Conservation (phyloP, 805 yeast genomes). For the Barnettozyma sp. region DNA sequence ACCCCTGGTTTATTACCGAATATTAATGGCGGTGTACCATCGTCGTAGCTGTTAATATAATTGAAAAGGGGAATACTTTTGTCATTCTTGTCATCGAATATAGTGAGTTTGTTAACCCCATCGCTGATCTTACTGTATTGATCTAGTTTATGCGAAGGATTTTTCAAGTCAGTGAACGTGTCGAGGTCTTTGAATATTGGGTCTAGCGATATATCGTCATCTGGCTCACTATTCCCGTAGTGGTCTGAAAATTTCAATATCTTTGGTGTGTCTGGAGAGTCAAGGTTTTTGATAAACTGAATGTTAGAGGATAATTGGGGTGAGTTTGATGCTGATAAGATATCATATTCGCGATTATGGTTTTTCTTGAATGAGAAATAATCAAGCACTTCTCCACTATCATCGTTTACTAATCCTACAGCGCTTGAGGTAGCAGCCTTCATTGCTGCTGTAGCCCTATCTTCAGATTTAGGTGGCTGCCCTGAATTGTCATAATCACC, state of each 20-base stretch:
- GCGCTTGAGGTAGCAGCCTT: no score
- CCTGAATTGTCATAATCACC: neutral
- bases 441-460: no score
- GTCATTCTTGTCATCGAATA: constrained; percentile 8
- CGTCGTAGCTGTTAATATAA: neutral
- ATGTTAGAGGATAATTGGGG: constrained; percentile 3
- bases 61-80: constrained; percentile 7
- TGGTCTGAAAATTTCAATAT: constrained; percentile 13
- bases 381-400: no score
- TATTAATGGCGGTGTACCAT: neutral
- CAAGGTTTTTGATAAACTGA: constrained; percentile 16
- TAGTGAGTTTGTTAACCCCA: constrained; percentile 7
- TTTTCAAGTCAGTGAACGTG: constrained; percentile 5
- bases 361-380: constrained; percentile 8
- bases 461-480: neutral
- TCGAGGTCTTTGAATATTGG: constrained; percentile 12
- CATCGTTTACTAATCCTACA: no score
- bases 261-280: constrained; percentile 26
- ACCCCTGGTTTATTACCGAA: constrained; percentile 5
- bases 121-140: constrained; percentile 6
- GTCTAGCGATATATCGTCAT: constrained; percentile 8
- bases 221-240: constrained; percentile 3
- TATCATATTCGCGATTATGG: constrained; percentile 1
- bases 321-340: constrained; percentile 1
- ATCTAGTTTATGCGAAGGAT: neutral